A percentile compares a stretch with the other conserved stretches of the same genome.
Evolutionary conservation across 1,139 yeast genomes (phyloP).

Genomic region (Sugiyamaella paludigena): DNA sequence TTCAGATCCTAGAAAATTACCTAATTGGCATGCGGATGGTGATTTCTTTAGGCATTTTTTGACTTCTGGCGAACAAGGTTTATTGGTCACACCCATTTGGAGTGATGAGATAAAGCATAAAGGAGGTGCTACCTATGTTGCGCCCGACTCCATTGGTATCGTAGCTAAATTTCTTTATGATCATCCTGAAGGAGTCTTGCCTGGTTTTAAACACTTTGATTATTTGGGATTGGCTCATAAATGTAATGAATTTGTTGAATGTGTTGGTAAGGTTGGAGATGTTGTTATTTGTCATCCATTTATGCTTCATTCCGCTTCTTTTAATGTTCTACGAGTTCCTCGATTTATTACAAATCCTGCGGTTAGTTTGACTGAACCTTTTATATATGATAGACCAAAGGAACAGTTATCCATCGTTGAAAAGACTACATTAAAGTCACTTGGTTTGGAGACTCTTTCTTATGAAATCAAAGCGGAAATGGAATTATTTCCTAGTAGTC

Average conservation of each 20-base stretch:
- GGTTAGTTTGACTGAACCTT: constrained; percentile 11
- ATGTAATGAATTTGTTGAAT: constrained; percentile 15
- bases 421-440: constrained; percentile 10
- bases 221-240: constrained; percentile 11
- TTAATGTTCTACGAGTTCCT: constrained; percentile 14
- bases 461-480: constrained; percentile 3
- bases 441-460: constrained; percentile 7
- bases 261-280: constrained; percentile 15
- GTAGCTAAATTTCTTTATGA: constrained; percentile 13
- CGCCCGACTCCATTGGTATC: constrained; percentile 16
- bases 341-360: constrained; percentile 16
- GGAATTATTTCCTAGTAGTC: constrained; percentile 8
- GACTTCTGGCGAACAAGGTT: constrained; percentile 15
- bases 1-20: constrained; percentile 10
- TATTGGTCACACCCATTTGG: constrained; percentile 16
- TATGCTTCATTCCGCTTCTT: constrained; percentile 17
- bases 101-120: constrained; percentile 14
- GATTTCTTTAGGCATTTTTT: constrained; percentile 17
- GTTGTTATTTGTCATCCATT: constrained; percentile 15
- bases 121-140: constrained; percentile 16
- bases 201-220: constrained; percentile 10
- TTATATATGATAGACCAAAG: constrained; percentile 9
- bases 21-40: constrained; percentile 18
- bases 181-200: constrained; percentile 16
- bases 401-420: constrained; percentile 11